phyloP scores from a whole-genome alignment of 305 asterid species.

The Fraxinus sp. region DNA sequence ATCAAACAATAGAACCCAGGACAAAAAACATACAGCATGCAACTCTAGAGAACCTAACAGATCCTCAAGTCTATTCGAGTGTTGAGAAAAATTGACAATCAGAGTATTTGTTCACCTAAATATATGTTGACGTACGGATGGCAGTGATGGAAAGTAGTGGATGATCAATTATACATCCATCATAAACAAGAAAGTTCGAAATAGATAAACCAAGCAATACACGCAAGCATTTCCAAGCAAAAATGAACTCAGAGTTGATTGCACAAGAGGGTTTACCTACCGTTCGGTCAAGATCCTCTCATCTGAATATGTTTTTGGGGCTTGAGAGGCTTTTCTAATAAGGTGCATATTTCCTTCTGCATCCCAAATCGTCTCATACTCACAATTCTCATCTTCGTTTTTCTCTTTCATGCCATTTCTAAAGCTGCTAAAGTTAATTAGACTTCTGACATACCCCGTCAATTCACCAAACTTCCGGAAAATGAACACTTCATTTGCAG shows the following conservation, averaged over 20 bases:
- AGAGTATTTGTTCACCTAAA: neutral
- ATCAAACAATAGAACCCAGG: neutral
- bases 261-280: conserved; percentile 32
- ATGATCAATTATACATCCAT: neutral
- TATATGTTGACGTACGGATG: neutral
- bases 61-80: neutral
- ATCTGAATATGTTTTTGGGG: conserved; percentile 30
- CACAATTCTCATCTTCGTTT: conserved; percentile 76
- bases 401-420: conserved; percentile 57
- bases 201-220: conserved; percentile 2
- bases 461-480: conserved; percentile 38
- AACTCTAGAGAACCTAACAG: neutral
- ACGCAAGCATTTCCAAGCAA: neutral
- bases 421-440: conserved; percentile 40
- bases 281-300: conserved; percentile 56
- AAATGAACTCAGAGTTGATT: neutral
- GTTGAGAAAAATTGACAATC: neutral
- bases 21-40: neutral
- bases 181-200: neutral
- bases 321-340: conserved; percentile 62
- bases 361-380: conserved; percentile 94
- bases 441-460: conserved; percentile 35
- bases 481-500: conserved; percentile 57
- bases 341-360: conserved; percentile 98
- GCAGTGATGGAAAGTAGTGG: neutral